A percentile compares a stretch with the other conserved stretches of the same genome.
Evolutionary conservation across 2,329 filamentous ascomycete genomes (phyloP).

Genomic region (Diplodia intermedia): DNA sequence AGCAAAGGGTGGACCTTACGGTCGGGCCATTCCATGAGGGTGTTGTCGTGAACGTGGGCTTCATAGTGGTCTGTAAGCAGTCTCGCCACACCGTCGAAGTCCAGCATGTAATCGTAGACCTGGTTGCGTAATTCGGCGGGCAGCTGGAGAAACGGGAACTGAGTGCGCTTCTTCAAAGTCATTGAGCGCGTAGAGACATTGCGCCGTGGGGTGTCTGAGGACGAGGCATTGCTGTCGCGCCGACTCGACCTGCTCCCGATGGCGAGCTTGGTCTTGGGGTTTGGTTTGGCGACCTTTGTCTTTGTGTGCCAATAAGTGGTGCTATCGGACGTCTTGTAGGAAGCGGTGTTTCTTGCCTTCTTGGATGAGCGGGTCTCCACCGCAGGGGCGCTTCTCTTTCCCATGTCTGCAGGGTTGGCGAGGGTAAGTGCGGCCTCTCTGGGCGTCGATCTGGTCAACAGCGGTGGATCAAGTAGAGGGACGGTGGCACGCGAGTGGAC

Average conservation of each 20-base stretch:
- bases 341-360: background rate
- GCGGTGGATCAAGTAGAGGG: background rate
- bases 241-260: background rate
- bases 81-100: conserved; percentile 29
- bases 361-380: background rate
- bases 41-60: conserved; percentile 25
- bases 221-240: background rate
- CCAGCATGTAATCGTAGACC: conserved; percentile 24
- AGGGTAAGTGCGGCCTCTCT: background rate
- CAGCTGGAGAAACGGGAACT: conserved; percentile 30
- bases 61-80: conserved; percentile 28
- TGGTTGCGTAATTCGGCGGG: conserved; percentile 32
- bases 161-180: conserved; percentile 19
- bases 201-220: background rate
- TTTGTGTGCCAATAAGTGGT: conserved; percentile 1
- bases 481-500: background rate
- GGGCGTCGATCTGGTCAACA: background rate
- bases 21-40: conserved; percentile 13
- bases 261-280: background rate
- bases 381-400: background rate
- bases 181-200: conserved; percentile 25
- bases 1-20: conserved; percentile 16
- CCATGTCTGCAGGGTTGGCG: conserved; percentile 7
- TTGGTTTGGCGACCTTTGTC: background rate
- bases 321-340: background rate